Base-by-base conservation (phyloP, 768 basidiomycete species). In the Rhodotorula kratochvilovae region DNA sequence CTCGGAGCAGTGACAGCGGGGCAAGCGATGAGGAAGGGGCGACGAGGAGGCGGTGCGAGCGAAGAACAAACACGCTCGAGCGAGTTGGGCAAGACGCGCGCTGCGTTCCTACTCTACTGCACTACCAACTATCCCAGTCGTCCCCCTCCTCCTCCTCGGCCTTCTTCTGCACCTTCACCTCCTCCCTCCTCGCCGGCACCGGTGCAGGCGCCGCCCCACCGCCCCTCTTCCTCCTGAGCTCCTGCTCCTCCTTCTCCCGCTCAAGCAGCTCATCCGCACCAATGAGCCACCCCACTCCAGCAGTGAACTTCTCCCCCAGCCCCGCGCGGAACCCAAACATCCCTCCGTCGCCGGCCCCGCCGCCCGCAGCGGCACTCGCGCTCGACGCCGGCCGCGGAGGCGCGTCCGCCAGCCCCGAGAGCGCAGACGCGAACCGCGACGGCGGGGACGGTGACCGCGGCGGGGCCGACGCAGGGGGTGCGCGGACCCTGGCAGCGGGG, bases 201-300 rank as follows among this genome's bases (percentile, higher is more conserved):
- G 31, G 25, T 36, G 55, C 54, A 42, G 11, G 21, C 39, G 23
- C 21, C 55, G 55, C 42, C 17, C 23, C 21, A 54, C 33, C 63
- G 3, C n/a, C 45, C 23, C 29, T 2, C 60, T 48, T 10, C 23
- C 45, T 12, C 60, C 58, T 42, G 16, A 25, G n/a, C 59, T 60
- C 43, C 31, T 46, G 43, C 43, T 45, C 46, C 31, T 48, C 46
- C 56, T 19, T 31, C 57, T 59, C 31, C 21, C 48, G 48, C 57
- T 66, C 65, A n/a, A 54, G 35, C 65, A 58, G 29, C 56, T 71
- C 70, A 39, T 93, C 92, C 21, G 87, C 90, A 53, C 95, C 95
- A 67, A 98, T 87, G 39, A 98, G 83, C 95, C 95, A 98, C 39
- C 94, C 94, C 63, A 98, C 91, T 15, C 95, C 95, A 77, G 89